Base-by-base conservation (phyloP, 2,329 filamentous ascomycete genomes). In the Ilyonectria sp. region DNA sequence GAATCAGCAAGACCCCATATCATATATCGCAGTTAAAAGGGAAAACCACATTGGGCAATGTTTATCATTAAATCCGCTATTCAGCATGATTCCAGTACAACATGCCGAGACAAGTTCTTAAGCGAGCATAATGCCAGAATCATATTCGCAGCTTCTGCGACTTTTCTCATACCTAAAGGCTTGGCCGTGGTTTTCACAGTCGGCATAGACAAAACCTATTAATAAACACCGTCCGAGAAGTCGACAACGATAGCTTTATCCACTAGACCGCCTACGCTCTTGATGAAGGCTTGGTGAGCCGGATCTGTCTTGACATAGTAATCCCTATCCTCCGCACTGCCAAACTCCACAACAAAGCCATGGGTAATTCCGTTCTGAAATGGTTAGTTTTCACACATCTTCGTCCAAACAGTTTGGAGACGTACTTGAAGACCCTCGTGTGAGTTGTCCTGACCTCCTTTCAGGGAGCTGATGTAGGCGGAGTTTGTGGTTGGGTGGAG, bases 241-340 rank as follows among this genome's bases (percentile, higher is more conserved):
- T 92, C 90, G 2, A 92, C 76, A 0, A 92, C 88, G 63, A 86
- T 83, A 2, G 85, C 85, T 74, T 87, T 87, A 67, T 87, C 80
- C 15, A 91, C 72, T 2, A 89, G 71, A 1, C 77, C 80, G 1
- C 81, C 79, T 17, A 87, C 76, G 64, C 80, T 85, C 63, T 85
- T 81, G n/a, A 88, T 82, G 71, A 93, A 93, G 0, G 79, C 86
- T 40, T 84, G 79, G 76, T 94, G 92, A 9, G 80, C 86, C 1
- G 90, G 90, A 72, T 94, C 92, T 33, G 89, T 80, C 58, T 87
- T 79, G 7, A 92, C 79, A 76, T 94, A 94, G 74, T 93, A 94
- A 67, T 90, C 86, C 53, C 91, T 83, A 75, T 94, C 92, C 69
- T 88, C 86, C 19, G 83, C 82, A 23, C 78, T 90, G 10, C 86